Evolutionary conservation across 2,329 filamentous ascomycete genomes (phyloP).

Genomic region (Fusarium ramigenum): DNA sequence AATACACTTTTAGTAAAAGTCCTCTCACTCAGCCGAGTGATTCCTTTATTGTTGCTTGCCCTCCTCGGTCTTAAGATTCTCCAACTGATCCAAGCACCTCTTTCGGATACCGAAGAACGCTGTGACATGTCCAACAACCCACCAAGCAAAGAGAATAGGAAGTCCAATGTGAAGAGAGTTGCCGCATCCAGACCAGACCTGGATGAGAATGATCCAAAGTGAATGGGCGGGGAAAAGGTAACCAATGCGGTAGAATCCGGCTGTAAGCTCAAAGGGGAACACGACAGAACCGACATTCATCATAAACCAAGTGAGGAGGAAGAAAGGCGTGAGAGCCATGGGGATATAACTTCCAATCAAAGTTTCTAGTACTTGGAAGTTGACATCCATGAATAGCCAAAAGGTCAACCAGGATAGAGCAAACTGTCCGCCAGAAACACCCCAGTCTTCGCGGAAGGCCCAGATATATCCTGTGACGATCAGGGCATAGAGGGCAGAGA

Average conservation of each 20-base stretch:
- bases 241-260: constrained; percentile 53
- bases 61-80: background rate
- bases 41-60: constrained; percentile 11
- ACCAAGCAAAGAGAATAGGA: constrained; percentile 55
- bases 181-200: constrained; percentile 56
- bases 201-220: constrained; percentile 48
- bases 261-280: constrained; percentile 49
- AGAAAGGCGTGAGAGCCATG: constrained; percentile 51
- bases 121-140: constrained; percentile 43
- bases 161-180: constrained; percentile 51
- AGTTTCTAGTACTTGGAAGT: constrained; percentile 55
- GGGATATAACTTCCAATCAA: constrained; percentile 42
- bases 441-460: constrained; percentile 56
- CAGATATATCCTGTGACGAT: constrained; percentile 54
- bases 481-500: constrained; percentile 50
- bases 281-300: constrained; percentile 51
- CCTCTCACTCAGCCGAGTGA: background rate
- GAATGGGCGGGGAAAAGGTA: constrained; percentile 50
- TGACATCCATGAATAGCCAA: constrained; percentile 54
- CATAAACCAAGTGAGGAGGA: constrained; percentile 55
- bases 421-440: constrained; percentile 45
- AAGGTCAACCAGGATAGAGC: constrained; percentile 43
- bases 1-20: background rate
- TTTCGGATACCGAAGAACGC: constrained; percentile 40
- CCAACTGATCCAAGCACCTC: constrained; percentile 28